Evolutionary conservation across 345 rosid genomes (phyloP), one percentile per base, ranked within the genome.

Genomic region (Linum usitatissimum): DNA sequence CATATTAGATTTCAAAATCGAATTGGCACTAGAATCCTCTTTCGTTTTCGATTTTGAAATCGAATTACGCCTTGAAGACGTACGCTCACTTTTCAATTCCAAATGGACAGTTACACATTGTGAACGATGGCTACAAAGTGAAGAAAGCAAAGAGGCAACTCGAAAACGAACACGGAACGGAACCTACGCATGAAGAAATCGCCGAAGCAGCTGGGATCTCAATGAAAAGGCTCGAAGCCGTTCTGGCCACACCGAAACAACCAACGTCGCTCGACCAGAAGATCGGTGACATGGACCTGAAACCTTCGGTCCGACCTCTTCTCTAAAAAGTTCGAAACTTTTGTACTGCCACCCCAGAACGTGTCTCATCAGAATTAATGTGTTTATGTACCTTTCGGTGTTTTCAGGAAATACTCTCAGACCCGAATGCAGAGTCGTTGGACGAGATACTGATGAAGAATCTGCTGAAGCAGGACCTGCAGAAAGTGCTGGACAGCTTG

Each of bases 251-350:
- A 18, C 97, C 96, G 48, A 93, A 83, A 79, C 85, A 91, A 70
- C 91, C 97, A 4, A 79, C 76, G 59, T 90, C 99, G 49, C 88
- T 93, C 14, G 99, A 90, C 79, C 97, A 83, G 79, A 90, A 90
- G 75, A 68, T 92, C 3, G 96, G 96, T 55, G 71, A 83, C 74
- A 82, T 66, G 74, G 78, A 87, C 69, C 89, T 93, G 15, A 92
- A 89, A 79, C 98, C 86, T 62, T 85, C 88, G 66, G 97, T 89
- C 60, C 1, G 80, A 74, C 74, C 51, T 20, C 30, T 57, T 51
- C 36, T 57, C 17, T 18, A 18, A 18, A 55, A 17, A 14, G 23
- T 6, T 23, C 23, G 23, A n/a, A 8, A 17, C 21, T n/a, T 8
- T 8, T 55, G 28, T 23, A 23, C 28, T 55, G 0, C 5, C 3